Evolutionary conservation across 139 green algal genomes (phyloP).

Genomic region (Chlamydomonas sphaeroides): DNA sequence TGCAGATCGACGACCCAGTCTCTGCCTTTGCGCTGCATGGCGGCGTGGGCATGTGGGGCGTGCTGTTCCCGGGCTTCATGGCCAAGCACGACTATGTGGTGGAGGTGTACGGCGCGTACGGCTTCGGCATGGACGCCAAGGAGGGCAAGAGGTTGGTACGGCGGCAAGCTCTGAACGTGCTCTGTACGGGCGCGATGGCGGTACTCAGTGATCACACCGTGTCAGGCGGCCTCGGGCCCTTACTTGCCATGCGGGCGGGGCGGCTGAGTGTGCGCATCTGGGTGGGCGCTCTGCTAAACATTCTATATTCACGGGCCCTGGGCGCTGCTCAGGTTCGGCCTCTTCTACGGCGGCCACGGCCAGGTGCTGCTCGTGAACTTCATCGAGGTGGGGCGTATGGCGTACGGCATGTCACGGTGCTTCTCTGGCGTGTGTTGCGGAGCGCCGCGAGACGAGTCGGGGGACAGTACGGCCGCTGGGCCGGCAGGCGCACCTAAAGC

Average conservation of each 20-base stretch:
- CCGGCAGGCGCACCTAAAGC: neutral
- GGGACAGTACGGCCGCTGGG: no score
- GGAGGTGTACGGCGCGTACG: conserved; percentile 54
- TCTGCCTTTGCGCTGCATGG: conserved; percentile 72
- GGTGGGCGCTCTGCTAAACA: no score
- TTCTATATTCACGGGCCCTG: no score
- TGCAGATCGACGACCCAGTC: conserved; percentile 68
- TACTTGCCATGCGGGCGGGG: neutral
- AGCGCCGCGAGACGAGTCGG: no score
- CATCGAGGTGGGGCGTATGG: conserved; percentile 23
- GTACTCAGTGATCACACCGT: neutral
- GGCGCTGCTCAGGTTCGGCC: conserved; percentile 17
- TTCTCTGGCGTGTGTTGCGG: neutral
- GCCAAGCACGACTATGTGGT: conserved; percentile 47
- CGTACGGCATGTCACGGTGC: neutral
- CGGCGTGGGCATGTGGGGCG: conserved; percentile 50
- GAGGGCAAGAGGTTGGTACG: neutral
- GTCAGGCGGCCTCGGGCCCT: neutral
- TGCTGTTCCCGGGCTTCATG: conserved; percentile 44
- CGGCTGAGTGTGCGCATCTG: neutral
- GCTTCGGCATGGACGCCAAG: neutral
- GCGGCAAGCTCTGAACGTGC: no score
- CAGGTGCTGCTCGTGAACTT: conserved; percentile 46
- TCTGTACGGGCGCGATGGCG: neutral
- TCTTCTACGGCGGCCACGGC: conserved; percentile 59